A percentile compares a stretch with the other conserved stretches of the same genome.
Conservation (phyloP, 164 flowering plant genomes). For the Kingdonia uniflora region DNA sequence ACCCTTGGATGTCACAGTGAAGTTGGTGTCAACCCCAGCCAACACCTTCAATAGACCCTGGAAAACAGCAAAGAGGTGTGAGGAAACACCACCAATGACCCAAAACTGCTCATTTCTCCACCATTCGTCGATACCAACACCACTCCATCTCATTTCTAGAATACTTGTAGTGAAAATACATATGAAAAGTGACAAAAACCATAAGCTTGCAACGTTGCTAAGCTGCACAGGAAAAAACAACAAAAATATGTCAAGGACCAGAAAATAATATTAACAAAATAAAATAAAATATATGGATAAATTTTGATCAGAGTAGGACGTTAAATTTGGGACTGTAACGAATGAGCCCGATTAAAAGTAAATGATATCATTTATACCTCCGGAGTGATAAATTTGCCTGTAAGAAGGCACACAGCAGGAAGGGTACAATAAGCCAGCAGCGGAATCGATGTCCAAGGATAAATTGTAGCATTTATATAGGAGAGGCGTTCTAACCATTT, state of each 20-base stretch:
- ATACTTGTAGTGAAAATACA: constrained; percentile 47
- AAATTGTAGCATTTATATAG: constrained; percentile 49
- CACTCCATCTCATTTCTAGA: constrained; percentile 66
- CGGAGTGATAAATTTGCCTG: constrained; percentile 60
- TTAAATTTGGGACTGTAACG: no score
- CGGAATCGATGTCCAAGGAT: constrained; percentile 60
- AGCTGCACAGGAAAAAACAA: constrained; percentile 31
- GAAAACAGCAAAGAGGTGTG: constrained; percentile 56
- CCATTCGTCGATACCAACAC: constrained; percentile 65
- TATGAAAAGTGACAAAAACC: constrained; percentile 56
- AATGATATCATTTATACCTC: constrained; percentile 31
- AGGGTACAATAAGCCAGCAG: constrained; percentile 56
- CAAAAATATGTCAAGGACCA: background rate
- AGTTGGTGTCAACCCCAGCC: constrained; percentile 52
- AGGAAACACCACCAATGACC: constrained; percentile 65
- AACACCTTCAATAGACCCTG: constrained; percentile 59
- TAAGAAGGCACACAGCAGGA: constrained; percentile 62
- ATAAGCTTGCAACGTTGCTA: constrained; percentile 50
- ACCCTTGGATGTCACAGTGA: constrained; percentile 54
- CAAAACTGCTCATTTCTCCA: constrained; percentile 75
- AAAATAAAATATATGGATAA: no score
- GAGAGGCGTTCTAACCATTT: constrained; percentile 53
- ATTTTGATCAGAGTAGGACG: no score
- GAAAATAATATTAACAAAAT: background rate
- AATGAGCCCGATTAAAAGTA: no score